phyloP scores from a whole-genome alignment of 1,284 basidiomycete genomes.

The Malassezia obtusa region DNA sequence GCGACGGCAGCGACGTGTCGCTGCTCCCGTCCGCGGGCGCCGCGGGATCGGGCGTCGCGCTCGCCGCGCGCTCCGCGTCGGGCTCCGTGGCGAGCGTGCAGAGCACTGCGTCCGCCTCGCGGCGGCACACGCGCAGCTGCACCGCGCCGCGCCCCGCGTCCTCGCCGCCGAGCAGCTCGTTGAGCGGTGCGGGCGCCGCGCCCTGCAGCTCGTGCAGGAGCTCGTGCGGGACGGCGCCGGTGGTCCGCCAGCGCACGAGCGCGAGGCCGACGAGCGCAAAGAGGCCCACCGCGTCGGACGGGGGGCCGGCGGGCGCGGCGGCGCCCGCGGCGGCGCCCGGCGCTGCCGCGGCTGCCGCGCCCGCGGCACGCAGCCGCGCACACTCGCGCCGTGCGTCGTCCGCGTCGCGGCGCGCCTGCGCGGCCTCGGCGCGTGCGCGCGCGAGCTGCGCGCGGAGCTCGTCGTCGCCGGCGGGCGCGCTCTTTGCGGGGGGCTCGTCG shows the following conservation, averaged over 20 bases:
- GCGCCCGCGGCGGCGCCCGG: not conserved
- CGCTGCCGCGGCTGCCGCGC: not conserved
- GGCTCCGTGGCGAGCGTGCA: not conserved
- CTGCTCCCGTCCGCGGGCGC: conserved; percentile 6
- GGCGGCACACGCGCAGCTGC: not conserved
- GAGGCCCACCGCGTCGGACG: not conserved
- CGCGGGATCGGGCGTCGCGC: not conserved
- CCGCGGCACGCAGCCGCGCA: conserved; percentile 6
- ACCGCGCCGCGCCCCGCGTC: not conserved
- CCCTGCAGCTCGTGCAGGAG: conserved; percentile 4
- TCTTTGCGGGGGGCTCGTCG: not conserved
- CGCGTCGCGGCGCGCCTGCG: not conserved
- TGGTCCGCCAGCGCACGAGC: not conserved
- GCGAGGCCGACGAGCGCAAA: not conserved
- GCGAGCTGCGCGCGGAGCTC: conserved; percentile 5
- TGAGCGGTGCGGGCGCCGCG: not conserved
- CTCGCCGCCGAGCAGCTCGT: not conserved
- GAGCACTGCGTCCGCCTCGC: not conserved
- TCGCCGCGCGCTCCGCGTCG: not conserved
- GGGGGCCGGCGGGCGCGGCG: not conserved
- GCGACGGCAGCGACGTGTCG: conserved; percentile 15
- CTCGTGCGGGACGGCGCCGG: not conserved
- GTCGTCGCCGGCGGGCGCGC: not conserved
- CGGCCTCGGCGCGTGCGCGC: not conserved
- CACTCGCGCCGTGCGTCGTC: conserved; percentile 1